A percentile compares a stretch with the other conserved stretches of the same genome.
phyloP scores from a whole-genome alignment of 257 asterid species.

The Solanum rostratum region DNA sequence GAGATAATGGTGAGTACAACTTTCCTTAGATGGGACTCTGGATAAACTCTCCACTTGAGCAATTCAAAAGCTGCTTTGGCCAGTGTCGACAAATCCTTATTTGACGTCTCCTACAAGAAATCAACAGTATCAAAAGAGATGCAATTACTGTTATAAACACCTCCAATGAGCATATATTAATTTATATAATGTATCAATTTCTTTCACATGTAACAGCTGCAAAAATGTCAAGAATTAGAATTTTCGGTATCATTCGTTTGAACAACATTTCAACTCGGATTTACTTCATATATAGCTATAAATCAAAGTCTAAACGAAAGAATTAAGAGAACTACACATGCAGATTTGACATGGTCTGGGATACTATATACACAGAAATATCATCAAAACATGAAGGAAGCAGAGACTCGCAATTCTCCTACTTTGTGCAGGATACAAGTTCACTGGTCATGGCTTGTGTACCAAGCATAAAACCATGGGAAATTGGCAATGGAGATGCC shows the following conservation, averaged over 20 bases:
- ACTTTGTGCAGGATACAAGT: background rate
- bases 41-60: conserved; percentile 74
- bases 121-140: background rate
- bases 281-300: background rate
- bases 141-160: background rate
- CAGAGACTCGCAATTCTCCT: background rate
- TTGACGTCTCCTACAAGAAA: conserved; percentile 72
- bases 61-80: conserved; percentile 91
- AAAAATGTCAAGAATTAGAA: background rate
- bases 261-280: background rate
- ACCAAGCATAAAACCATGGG: background rate
- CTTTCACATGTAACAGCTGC: background rate
- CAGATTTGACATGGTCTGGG: background rate
- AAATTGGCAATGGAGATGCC: background rate
- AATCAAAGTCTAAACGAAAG: background rate
- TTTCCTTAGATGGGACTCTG: conserved; percentile 56
- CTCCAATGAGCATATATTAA: background rate
- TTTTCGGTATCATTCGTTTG: background rate
- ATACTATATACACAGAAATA: background rate
- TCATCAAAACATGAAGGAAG: background rate
- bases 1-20: conserved; percentile 54
- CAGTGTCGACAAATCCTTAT: conserved; percentile 78
- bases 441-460: background rate
- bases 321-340: background rate
- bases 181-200: background rate